phyloP scores from a whole-genome alignment of 2,329 filamentous ascomycete species.

The Fusarium denticulatum region DNA sequence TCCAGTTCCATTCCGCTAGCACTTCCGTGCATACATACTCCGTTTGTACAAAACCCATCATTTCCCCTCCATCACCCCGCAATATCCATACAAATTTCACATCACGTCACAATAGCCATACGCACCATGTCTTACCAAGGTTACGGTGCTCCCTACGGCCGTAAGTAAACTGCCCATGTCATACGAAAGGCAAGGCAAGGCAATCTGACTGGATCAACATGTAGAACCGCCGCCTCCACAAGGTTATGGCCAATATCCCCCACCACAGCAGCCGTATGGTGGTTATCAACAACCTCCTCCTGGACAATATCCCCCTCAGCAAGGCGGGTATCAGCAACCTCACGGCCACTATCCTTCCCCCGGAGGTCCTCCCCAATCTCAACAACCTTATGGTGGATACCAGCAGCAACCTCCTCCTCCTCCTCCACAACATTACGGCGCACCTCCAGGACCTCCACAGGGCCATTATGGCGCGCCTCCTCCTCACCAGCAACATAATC shows the following conservation, averaged over 20 bases:
- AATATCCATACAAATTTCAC: conserved; percentile 3
- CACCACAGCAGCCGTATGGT: conserved; percentile 42
- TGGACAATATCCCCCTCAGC: conserved; percentile 44
- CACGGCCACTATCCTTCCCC: conserved; percentile 48
- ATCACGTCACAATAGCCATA: conserved; percentile 26
- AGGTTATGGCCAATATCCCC: conserved; percentile 53
- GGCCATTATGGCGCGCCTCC: conserved; percentile 56
- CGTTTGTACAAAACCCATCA: conserved; percentile 9
- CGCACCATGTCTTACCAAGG: conserved; percentile 51
- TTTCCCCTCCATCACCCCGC: conserved; percentile 21
- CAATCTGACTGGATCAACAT: conserved; percentile 16
- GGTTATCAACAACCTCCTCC: conserved; percentile 50
- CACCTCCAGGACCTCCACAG: conserved; percentile 45
- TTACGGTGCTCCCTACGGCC: conserved; percentile 47
- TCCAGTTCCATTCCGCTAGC: conserved; percentile 5
- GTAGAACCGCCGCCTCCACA: conserved; percentile 48
- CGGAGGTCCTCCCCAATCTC: conserved; percentile 43
- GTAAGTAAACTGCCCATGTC: conserved; percentile 43
- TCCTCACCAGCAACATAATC: conserved; percentile 37
- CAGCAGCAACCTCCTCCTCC: conserved; percentile 49
- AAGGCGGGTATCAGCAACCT: conserved; percentile 51
- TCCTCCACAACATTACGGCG: conserved; percentile 45
- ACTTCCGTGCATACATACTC: background rate
- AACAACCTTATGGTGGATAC: conserved; percentile 45
- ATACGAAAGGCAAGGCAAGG: background rate